A percentile compares a stretch with the other conserved stretches of the same genome.
These are phyloP conservation scores for Tolypocladium sp. DNA, from an alignment of 2,329 filamentous ascomycete species.

Conservation along the genomic window DNA sequence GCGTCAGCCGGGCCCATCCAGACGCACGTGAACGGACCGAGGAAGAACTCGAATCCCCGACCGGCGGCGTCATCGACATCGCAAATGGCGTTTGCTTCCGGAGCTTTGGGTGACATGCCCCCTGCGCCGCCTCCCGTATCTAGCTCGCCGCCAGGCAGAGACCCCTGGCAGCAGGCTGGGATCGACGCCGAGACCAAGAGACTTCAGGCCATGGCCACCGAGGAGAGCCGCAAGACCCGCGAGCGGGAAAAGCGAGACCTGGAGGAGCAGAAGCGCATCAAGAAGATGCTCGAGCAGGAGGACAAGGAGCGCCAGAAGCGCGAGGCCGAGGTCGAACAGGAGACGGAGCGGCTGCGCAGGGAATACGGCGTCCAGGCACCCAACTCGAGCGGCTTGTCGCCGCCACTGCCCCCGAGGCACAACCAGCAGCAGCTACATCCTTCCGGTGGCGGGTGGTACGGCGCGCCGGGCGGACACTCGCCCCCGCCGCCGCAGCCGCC, in stretches of 20 bases:
- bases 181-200: slow-evolving; percentile 73
- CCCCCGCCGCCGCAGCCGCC: slow-evolving; percentile 25
- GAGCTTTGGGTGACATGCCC: slow-evolving; percentile 24
- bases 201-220: slow-evolving; percentile 45
- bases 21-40: background rate
- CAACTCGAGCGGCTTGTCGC: slow-evolving; percentile 17
- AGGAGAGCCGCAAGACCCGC: slow-evolving; percentile 41
- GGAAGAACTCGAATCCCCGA: slow-evolving; percentile 1
- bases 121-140: slow-evolving; percentile 8
- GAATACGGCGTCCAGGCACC: slow-evolving; percentile 55
- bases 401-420: slow-evolving; percentile 25
- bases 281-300: slow-evolving; percentile 58
- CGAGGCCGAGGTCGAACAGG: slow-evolving; percentile 57
- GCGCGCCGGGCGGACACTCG: slow-evolving; percentile 8
- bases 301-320: slow-evolving; percentile 45
- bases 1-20: slow-evolving; percentile 26
- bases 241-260: slow-evolving; percentile 48
- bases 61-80: slow-evolving; percentile 23
- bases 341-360: slow-evolving; percentile 71
- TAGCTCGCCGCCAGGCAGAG: slow-evolving; percentile 8
- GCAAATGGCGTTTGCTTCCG: slow-evolving; percentile 17
- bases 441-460: slow-evolving; percentile 9
- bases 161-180: slow-evolving; percentile 23
- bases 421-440: background rate
- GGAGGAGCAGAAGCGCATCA: slow-evolving; percentile 45